These are phyloP conservation scores for Eimeria sp. DNA, from an alignment of 169 alveolate genomes.

Conservation along the genomic window DNA sequence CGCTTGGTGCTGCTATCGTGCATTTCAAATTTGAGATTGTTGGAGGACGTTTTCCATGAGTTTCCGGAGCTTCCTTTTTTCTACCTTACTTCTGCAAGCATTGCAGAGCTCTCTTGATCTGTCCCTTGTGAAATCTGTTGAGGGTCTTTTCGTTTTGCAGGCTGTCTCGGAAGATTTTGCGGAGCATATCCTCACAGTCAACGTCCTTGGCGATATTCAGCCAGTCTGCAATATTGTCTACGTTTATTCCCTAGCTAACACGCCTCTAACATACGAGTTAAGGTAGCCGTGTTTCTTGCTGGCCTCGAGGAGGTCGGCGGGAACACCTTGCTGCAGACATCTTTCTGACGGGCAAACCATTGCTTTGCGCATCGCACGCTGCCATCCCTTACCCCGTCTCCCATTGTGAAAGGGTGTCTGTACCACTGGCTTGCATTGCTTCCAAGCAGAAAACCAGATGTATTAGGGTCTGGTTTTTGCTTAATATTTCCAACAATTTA, in stretches of 20 bases:
- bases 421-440: too few species aligned
- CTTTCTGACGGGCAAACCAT: too few species aligned
- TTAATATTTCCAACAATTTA: too few species aligned
- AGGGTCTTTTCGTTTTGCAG: not conserved
- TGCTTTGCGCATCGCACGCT: too few species aligned
- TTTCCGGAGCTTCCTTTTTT: slow-evolving; percentile 99
- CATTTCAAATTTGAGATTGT: slow-evolving; percentile 99
- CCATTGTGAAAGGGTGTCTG: too few species aligned
- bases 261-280: not conserved
- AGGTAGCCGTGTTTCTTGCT: not conserved
- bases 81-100: slow-evolving; percentile 87
- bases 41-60: slow-evolving; percentile 99
- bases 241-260: not conserved
- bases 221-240: not conserved
- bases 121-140: not conserved
- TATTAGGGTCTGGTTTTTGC: too few species aligned
- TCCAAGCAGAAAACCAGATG: too few species aligned
- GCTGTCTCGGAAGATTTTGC: not conserved
- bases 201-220: not conserved
- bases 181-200: not conserved
- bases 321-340: too few species aligned
- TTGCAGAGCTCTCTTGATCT: not conserved
- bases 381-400: too few species aligned
- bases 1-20: slow-evolving; percentile 99
- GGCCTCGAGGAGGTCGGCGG: not conserved